Conservation (phyloP, 2,329 filamentous ascomycete genomes). For the Elsinoe fawcettii region DNA sequence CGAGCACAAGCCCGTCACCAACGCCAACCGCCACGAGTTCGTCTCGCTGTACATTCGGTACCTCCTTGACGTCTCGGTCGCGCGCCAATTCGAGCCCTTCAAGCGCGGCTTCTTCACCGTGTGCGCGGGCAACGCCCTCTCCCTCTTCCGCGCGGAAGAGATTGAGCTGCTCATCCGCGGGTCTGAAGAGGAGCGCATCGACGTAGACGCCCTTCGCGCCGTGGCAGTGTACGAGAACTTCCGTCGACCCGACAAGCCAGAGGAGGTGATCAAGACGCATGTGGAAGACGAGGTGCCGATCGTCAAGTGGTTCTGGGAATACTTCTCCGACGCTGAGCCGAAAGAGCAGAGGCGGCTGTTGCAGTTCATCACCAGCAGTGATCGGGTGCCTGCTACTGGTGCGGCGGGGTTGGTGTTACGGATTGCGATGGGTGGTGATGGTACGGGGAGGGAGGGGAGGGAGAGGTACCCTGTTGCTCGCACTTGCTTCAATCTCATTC, state of each 20-base stretch:
- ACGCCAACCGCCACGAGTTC: conserved; percentile 73
- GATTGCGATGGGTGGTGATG: conserved; percentile 66
- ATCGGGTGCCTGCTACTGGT: conserved; percentile 82
- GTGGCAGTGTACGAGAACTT: conserved; percentile 81
- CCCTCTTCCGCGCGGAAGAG: conserved; percentile 81
- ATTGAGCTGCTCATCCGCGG: conserved; percentile 82
- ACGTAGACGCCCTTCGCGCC: conserved; percentile 65
- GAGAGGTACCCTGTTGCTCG: conserved; percentile 74
- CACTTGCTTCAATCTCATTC: conserved; percentile 84
- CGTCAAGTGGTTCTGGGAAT: conserved; percentile 81
- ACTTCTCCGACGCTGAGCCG: conserved; percentile 59
- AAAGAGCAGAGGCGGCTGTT: conserved; percentile 69
- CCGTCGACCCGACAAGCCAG: conserved; percentile 43
- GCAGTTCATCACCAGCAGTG: conserved; percentile 82
- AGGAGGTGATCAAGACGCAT: conserved; percentile 51
- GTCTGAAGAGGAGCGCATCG: conserved; percentile 67
- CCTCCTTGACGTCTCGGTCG: conserved; percentile 67
- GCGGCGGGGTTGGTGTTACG: conserved; percentile 71
- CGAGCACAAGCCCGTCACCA: conserved; percentile 70
- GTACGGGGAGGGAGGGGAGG: conserved; percentile 44
- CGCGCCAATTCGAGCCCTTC: conserved; percentile 84
- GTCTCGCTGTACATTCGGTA: conserved; percentile 78
- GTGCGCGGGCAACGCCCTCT: conserved; percentile 79
- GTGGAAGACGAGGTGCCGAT: conserved; percentile 56
- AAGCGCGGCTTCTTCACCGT: conserved; percentile 90